These are phyloP conservation scores for Hawksworthiomyces lignivorus DNA, from an alignment of 2,329 filamentous ascomycete genomes.

Conservation along the genomic window DNA sequence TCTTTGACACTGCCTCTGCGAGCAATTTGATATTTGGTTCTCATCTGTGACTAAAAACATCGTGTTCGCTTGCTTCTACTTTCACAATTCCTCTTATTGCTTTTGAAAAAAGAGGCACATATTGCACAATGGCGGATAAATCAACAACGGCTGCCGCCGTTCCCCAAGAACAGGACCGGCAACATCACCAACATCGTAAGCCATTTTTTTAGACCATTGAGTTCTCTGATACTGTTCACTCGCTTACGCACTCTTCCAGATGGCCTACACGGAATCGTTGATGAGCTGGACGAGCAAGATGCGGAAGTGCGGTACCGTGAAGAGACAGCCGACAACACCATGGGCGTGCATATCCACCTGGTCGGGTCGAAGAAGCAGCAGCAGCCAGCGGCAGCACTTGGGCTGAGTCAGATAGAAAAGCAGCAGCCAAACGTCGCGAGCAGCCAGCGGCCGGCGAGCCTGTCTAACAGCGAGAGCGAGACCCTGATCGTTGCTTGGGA, in stretches of 20 bases:
- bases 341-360: conserved; percentile 1
- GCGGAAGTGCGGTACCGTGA: conserved; percentile 13
- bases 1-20: too few relatives aligned
- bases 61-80: too few relatives aligned
- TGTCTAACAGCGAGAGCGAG: conserved; percentile 20
- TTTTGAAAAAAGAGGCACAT: too few relatives aligned
- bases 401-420: too few relatives aligned
- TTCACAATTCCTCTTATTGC: too few relatives aligned
- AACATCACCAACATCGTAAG: conserved; percentile 5
- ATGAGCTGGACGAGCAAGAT: conserved; percentile 11
- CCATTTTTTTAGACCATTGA: too few relatives aligned
- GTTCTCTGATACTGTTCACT: too few relatives aligned
- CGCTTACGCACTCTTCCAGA: neutral
- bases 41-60: too few relatives aligned
- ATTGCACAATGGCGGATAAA: conserved; percentile 3
- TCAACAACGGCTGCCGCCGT: neutral
- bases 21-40: too few relatives aligned
- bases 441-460: neutral
- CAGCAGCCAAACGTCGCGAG: neutral
- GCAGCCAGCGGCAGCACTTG: neutral
- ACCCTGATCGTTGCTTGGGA: conserved; percentile 37
- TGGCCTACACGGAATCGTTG: conserved; percentile 8
- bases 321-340: conserved; percentile 10
- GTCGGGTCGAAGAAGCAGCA: neutral
- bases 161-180: neutral